Evolutionary conservation across 352 stramenopile species (phyloP).

Genomic region (Phytophthora palmivora): DNA sequence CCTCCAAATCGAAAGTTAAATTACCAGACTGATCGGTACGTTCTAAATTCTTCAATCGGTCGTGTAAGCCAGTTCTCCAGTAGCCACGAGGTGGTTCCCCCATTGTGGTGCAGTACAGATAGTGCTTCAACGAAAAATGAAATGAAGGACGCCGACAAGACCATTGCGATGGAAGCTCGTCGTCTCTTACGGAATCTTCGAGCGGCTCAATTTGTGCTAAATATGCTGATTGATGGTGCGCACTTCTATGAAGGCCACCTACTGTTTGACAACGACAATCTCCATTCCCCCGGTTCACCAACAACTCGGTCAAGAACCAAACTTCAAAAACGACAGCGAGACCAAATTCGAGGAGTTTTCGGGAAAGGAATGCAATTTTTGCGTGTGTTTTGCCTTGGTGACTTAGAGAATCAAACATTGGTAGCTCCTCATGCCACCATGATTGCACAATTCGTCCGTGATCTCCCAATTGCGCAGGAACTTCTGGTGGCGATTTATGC

Average conservation of each 20-base stretch:
- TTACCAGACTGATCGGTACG: conserved; percentile 36
- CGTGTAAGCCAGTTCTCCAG: conserved; percentile 56
- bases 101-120: conserved; percentile 6
- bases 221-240: conserved; percentile 71
- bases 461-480: conserved; percentile 67
- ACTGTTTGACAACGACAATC: conserved; percentile 16
- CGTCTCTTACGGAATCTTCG: conserved; percentile 67
- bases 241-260: conserved; percentile 76
- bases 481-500: conserved; percentile 64
- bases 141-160: conserved; percentile 15
- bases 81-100: conserved; percentile 44
- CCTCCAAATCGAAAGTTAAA: conserved; percentile 62
- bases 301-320: conserved; percentile 41
- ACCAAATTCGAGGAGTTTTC: conserved; percentile 67
- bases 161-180: conserved; percentile 50
- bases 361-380: conserved; percentile 66
- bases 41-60: conserved; percentile 46
- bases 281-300: conserved; percentile 34
- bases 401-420: conserved; percentile 57
- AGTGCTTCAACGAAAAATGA: neutral
- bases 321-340: conserved; percentile 50
- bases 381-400: conserved; percentile 51
- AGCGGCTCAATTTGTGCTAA: conserved; percentile 64
- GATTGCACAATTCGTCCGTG: conserved; percentile 58
- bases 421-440: conserved; percentile 55